phyloP scores from a whole-genome alignment of 768 basidiomycete species.

The Termitomyces sp. region DNA sequence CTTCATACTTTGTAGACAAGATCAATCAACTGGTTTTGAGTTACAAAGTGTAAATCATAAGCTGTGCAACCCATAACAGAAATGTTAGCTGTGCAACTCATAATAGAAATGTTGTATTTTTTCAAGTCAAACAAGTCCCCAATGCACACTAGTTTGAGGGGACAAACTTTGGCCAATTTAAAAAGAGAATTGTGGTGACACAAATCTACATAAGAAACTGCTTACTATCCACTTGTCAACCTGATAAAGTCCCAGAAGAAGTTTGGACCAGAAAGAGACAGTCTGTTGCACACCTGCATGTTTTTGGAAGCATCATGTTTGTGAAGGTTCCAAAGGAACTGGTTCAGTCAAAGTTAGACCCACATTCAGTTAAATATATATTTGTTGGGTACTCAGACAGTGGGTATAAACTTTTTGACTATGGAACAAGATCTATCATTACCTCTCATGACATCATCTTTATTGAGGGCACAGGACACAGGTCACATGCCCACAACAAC shows the following conservation, averaged over 20 bases:
- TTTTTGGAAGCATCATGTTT: background rate
- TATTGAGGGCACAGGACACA: background rate
- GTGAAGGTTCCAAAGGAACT: background rate
- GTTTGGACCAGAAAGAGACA: background rate
- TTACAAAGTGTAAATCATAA: too few species aligned
- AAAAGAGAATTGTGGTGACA: too few species aligned
- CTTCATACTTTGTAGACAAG: too few species aligned
- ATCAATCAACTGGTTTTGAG: too few species aligned
- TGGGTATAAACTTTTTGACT: background rate
- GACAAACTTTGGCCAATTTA: too few species aligned
- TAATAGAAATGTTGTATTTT: too few species aligned
- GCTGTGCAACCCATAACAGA: too few species aligned
- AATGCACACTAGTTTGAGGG: too few species aligned
- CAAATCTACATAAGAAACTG: background rate
- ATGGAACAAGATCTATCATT: background rate
- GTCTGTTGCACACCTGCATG: background rate
- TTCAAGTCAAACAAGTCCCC: too few species aligned
- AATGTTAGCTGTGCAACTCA: too few species aligned
- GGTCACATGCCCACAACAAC: background rate
- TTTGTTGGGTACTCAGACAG: too few species aligned
- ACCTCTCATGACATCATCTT: background rate
- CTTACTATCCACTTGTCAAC: background rate
- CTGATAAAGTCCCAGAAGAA: background rate
- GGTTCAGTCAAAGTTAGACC: background rate
- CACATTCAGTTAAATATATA: background rate